Conservation (phyloP, 306 rosid genomes). For the Gastrolobium bilobum region DNA sequence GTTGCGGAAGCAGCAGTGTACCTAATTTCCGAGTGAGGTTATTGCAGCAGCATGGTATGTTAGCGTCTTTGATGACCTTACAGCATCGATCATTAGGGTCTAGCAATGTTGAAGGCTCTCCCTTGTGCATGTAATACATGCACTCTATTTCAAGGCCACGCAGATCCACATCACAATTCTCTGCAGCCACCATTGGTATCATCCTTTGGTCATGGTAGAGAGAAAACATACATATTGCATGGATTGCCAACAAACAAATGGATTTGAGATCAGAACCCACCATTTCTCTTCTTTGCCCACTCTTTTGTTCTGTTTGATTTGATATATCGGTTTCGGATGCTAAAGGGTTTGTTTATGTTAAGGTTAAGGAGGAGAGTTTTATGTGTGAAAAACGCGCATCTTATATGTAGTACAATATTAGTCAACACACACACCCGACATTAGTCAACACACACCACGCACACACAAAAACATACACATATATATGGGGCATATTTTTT, state of each 20-base stretch:
- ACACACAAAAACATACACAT: too few species aligned
- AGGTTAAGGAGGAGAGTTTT: not conserved
- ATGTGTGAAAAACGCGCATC: not conserved
- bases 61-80: not conserved
- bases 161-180: constrained; percentile 30
- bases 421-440: too few species aligned
- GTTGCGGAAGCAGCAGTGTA: not conserved
- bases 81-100: constrained; percentile 46
- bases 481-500: too few species aligned
- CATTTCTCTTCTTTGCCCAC: not conserved
- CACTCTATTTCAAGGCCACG: constrained; percentile 46
- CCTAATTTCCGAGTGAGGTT: constrained; percentile 12
- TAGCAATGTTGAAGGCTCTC: not conserved
- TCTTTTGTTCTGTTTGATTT: not conserved
- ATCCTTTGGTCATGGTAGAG: not conserved
- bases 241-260: not conserved
- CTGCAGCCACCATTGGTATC: constrained; percentile 11
- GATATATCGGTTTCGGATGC: not conserved
- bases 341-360: not conserved
- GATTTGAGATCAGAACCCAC: not conserved
- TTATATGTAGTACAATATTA: not conserved
- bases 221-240: not conserved
- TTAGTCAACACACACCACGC: too few species aligned
- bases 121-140: constrained; percentile 41
- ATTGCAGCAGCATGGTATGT: constrained; percentile 46